Conservation (phyloP, 1,139 yeast species). For the Geotrichum bryndzae region DNA sequence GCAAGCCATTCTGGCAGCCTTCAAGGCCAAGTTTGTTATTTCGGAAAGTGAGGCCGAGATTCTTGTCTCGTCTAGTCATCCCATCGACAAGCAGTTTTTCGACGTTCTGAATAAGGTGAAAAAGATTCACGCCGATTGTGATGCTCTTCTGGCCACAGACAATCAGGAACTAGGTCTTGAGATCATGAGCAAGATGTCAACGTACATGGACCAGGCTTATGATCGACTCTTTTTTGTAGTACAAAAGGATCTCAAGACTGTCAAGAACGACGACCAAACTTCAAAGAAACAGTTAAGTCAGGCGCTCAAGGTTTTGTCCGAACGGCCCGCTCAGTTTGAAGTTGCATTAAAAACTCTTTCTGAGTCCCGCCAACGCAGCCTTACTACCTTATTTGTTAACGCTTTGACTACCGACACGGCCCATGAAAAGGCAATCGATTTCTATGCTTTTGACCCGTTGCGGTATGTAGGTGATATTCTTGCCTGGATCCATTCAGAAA, state of each 20-base stretch:
- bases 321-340: constrained; percentile 36
- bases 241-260: constrained; percentile 33
- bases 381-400: constrained; percentile 43
- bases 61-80: constrained; percentile 28
- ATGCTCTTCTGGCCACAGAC: constrained; percentile 58
- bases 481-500: constrained; percentile 84
- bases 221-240: constrained; percentile 44
- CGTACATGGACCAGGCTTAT: constrained; percentile 47
- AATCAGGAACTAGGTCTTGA: constrained; percentile 60
- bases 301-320: constrained; percentile 34
- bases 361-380: constrained; percentile 30
- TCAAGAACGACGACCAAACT: constrained; percentile 20
- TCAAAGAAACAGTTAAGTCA: constrained; percentile 26
- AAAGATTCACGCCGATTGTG: constrained; percentile 59
- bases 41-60: constrained; percentile 57
- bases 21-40: constrained; percentile 61
- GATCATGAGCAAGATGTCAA: constrained; percentile 57
- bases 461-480: constrained; percentile 81
- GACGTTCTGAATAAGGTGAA: constrained; percentile 55
- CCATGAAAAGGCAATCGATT: constrained; percentile 47
- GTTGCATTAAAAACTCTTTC: constrained; percentile 32
- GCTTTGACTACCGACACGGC: constrained; percentile 48
- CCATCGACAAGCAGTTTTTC: constrained; percentile 56
- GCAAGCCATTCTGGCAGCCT: constrained; percentile 50
- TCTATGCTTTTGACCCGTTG: constrained; percentile 73